Conservation (phyloP, 202 grass and related monocot species). For the Digitaria exilis region DNA sequence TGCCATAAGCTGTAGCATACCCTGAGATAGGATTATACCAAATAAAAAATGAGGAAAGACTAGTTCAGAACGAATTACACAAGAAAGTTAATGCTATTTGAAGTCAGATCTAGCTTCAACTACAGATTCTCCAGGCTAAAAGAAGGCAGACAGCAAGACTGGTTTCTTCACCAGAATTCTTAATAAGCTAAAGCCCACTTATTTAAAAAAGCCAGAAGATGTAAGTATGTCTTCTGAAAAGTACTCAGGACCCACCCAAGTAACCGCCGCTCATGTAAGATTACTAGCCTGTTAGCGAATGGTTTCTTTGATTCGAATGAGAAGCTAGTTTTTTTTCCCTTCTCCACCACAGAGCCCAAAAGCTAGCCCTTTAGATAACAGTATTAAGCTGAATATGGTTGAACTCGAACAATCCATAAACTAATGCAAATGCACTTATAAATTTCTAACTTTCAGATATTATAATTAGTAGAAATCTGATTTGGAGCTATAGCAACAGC, state of each 20-base stretch:
- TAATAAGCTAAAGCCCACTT: neutral
- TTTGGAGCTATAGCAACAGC: neutral
- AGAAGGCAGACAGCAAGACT: neutral
- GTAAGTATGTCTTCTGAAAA: neutral
- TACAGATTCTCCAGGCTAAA: neutral
- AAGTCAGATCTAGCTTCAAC: slow-evolving; percentile 4
- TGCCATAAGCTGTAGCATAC: slow-evolving; percentile 53
- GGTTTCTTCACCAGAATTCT: neutral
- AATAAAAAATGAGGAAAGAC: too few species aligned
- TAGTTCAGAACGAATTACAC: slow-evolving; percentile 12
- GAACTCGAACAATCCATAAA: neutral
- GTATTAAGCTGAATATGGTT: neutral
- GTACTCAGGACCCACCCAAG: neutral
- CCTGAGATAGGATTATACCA: slow-evolving; percentile 61
- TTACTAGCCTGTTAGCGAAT: neutral
- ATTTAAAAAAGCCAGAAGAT: neutral
- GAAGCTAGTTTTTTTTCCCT: slow-evolving; percentile 1
- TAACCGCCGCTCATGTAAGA: neutral
- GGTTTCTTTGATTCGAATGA: neutral
- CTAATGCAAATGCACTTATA: neutral
- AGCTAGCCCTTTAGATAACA: neutral
- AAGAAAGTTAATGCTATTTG: slow-evolving; percentile 9
- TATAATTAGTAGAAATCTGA: slow-evolving; percentile 7
- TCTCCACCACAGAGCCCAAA: neutral
- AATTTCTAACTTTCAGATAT: neutral